Base-by-base conservation (phyloP, 1,284 basidiomycete species). In the Termitomyces sp. region DNA sequence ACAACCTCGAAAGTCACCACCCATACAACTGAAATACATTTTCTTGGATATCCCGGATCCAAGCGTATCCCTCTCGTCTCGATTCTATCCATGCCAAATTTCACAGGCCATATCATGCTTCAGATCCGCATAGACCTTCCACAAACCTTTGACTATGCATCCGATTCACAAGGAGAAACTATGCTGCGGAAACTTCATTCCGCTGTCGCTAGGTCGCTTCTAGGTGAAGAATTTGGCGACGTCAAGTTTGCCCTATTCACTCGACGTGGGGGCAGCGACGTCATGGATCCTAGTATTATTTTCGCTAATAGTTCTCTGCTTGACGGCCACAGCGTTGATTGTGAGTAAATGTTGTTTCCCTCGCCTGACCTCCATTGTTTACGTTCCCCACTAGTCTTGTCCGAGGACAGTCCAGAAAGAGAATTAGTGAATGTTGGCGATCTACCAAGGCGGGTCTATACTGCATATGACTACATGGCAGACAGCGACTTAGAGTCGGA, bases 401-500 rank as follows among this genome's bases (percentile, higher is more conserved):
- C 34, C 13, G 34, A 26, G 11, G 34, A 46, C 44, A 35, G 24
- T 19, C 10, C 13, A 10, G 30, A 49, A 39, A 21, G 30, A 18
- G 31, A 34, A 37, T 19, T 10, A 5, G 50, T 46, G n/a, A 40
- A 21, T 18, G 30, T n/a, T 5, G 30, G 34, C 16, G 49, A 57
- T 39, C 18, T 49, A 26, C 21, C 42, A 24, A 33, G 35, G 5
- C 16, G 21, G 6, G 8, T 26, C 1, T 28, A 44, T 38, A 47
- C 24, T 5, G 37, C 50, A 14, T 62, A 59, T 31, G 61, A 57
- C 8, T 62, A 63, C 37, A 54, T 51, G 13, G 59, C 60, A 4
- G 63, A 65, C 44, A 65, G 61, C 48, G 63, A 65, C 47, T 41
- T 62, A 2, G 56, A 57, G 31, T 44, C 39, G 1, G 53, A 57